phyloP scores from a whole-genome alignment of 768 basidiomycete species.

The Postia placenta region DNA sequence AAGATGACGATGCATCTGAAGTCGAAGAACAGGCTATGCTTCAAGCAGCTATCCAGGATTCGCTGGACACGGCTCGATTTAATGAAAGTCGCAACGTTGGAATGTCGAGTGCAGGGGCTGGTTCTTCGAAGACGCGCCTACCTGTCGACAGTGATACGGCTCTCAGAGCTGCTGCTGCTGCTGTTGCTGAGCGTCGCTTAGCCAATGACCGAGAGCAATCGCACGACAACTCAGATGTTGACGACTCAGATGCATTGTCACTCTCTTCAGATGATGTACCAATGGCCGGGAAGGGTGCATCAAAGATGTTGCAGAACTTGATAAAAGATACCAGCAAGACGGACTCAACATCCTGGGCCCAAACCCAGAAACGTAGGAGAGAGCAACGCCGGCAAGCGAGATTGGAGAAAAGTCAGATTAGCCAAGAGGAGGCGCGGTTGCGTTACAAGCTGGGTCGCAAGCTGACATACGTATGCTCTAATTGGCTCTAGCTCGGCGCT shows the following conservation, averaged over 20 bases:
- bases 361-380: constrained; percentile 11
- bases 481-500: constrained; percentile 5
- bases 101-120: constrained; percentile 28
- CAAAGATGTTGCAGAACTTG: constrained; percentile 15
- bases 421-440: constrained; percentile 44
- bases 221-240: constrained; percentile 2
- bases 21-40: constrained; percentile 39
- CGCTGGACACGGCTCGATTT: constrained; percentile 32
- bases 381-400: constrained; percentile 22
- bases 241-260: constrained; percentile 1
- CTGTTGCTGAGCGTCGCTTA: constrained; percentile 50
- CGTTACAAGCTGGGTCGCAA: constrained; percentile 59
- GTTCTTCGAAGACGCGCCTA: constrained; percentile 20
- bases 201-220: constrained; percentile 11
- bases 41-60: constrained; percentile 48
- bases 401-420: constrained; percentile 19
- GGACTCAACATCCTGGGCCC: constrained; percentile 20
- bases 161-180: constrained; percentile 45
- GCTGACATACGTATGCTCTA: constrained; percentile 56
- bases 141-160: constrained; percentile 36
- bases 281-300: constrained; percentile 26
- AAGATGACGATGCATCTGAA: constrained; percentile 6
- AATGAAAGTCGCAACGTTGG: constrained; percentile 24
- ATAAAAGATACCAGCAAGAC: constrained; percentile 21
- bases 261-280: constrained; percentile 22